Evolutionary conservation across 2,329 filamentous ascomycete species (phyloP), one percentile per base, ranked within the genome.

Genomic region (Fusarium sp.): DNA sequence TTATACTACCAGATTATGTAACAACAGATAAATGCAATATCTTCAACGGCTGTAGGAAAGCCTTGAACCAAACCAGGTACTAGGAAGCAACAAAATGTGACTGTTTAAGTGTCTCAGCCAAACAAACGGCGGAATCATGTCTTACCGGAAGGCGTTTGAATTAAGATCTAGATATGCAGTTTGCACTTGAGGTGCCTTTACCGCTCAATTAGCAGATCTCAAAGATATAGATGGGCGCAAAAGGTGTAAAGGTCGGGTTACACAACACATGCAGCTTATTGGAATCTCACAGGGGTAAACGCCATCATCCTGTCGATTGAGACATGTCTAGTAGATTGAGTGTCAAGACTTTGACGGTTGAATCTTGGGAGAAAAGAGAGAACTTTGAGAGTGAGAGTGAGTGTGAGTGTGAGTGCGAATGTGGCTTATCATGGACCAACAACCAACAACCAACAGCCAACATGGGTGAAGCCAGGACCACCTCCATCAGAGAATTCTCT

Each of bases 341-440:
- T 33, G 30, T 7, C 6, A 14, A 33, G 30, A 33, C 30, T 33
- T 14, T 7, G 27, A 10, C 11, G 11, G 10, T 30, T 30, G 27
- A 11, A 10, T 30, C 27, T 30, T 30, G 7, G 8, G 43, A 47
- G 56, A 35, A n/a, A 56, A 59, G 51, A 56, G 41, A 27, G 33
- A 56, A 56, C 47, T 23, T 37, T n/a, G 30, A 14, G 13, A 7
- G 13, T 32, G 30, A 10, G 25, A 3, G 27, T 35, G 33, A 17
- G 14, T 15, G 11, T 32, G 30, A 11, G 25, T 10, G 27, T 35
- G 33, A n/a, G 14, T 15, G 33, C 7, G 35, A 17, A n/a, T 37
- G n/a, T 19, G 35, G 17, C 35, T 37, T 37, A 17, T n/a, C 17
- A n/a, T 33, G n/a, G n/a, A n/a, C 30, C 30, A 33, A 19, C 17